phyloP scores from a whole-genome alignment of 768 basidiomycete genomes.

The Termitomyces sp. region DNA sequence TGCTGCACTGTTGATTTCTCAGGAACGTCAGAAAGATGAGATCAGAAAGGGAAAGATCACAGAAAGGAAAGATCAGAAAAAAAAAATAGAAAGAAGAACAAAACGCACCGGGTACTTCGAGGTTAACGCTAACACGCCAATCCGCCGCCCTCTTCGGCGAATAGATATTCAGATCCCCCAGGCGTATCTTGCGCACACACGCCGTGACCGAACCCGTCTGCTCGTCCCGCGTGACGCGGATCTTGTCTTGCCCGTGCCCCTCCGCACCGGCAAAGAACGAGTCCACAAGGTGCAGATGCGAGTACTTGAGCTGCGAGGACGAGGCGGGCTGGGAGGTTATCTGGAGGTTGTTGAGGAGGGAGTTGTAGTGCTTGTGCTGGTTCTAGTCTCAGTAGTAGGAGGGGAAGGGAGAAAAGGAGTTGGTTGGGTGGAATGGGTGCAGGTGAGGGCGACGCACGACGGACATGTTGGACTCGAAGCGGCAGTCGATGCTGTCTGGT shows the following conservation, averaged over 20 bases:
- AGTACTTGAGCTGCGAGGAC: constrained; percentile 63
- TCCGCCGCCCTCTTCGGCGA: constrained; percentile 81
- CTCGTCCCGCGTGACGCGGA: constrained; percentile 83
- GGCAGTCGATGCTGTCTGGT: constrained; percentile 57
- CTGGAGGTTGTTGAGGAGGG: constrained; percentile 80
- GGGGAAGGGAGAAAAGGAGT: not conserved
- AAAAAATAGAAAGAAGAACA: not conserved
- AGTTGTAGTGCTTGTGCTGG: constrained; percentile 88
- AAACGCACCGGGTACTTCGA: constrained; percentile 81
- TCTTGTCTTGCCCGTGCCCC: constrained; percentile 43
- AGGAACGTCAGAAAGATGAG: not conserved
- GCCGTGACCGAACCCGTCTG: constrained; percentile 62
- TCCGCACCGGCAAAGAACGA: constrained; percentile 60
- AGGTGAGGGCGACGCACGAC: constrained; percentile 45
- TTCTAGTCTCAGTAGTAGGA: constrained; percentile 34
- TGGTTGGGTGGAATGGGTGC: not conserved
- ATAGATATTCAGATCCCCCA: constrained; percentile 87
- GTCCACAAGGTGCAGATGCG: constrained; percentile 76
- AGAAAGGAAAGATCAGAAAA: too few species aligned
- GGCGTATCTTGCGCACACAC: constrained; percentile 72
- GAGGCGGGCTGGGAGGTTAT: constrained; percentile 51
- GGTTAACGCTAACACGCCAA: constrained; percentile 89
- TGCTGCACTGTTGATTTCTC: constrained; percentile 45
- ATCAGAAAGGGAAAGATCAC: not conserved
- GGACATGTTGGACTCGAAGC: constrained; percentile 94